Conservation (phyloP, 2,329 filamentous ascomycete species). For the Aspergillus luchuensis region DNA sequence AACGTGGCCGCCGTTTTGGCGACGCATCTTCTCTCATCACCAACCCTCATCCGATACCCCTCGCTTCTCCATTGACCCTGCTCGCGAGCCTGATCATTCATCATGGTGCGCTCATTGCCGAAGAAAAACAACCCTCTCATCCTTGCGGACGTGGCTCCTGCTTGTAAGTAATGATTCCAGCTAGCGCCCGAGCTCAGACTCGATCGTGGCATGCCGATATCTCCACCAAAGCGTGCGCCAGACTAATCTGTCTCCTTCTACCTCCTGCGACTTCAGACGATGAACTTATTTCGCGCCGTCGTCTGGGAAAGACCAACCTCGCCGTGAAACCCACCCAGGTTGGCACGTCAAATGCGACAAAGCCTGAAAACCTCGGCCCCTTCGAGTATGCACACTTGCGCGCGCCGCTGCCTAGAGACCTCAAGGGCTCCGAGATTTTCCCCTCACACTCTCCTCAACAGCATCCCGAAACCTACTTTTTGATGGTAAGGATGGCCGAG, state of each 20-base stretch:
- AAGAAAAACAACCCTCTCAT: slow-evolving; percentile 51
- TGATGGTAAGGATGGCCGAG: slow-evolving; percentile 64
- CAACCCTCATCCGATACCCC: slow-evolving; percentile 16
- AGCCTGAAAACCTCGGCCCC: slow-evolving; percentile 71
- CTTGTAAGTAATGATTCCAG: slow-evolving; percentile 43
- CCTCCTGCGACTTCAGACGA: slow-evolving; percentile 53
- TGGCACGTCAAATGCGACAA: slow-evolving; percentile 70
- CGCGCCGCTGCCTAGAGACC: slow-evolving; percentile 86
- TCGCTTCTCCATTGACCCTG: slow-evolving; percentile 13
- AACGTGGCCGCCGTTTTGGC: slow-evolving; percentile 46
- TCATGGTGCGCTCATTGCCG: slow-evolving; percentile 49
- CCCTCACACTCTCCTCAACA: slow-evolving; percentile 64
- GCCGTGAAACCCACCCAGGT: slow-evolving; percentile 76
- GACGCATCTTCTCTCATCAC: slow-evolving; percentile 30
- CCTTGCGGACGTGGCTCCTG: slow-evolving; percentile 44
- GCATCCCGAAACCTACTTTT: slow-evolving; percentile 86
- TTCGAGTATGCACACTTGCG: slow-evolving; percentile 97
- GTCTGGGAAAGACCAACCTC: slow-evolving; percentile 89
- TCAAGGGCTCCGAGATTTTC: slow-evolving; percentile 88
- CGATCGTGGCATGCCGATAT: not conserved
- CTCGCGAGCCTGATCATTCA: slow-evolving; percentile 16
- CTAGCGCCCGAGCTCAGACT: slow-evolving; percentile 19
- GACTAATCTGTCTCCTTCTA: slow-evolving; percentile 19
- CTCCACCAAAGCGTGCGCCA: slow-evolving; percentile 10
- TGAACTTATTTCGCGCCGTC: slow-evolving; percentile 78